Base-by-base conservation (phyloP, 371 early-diverging fungal species). In the Gilbertella persicaria region DNA sequence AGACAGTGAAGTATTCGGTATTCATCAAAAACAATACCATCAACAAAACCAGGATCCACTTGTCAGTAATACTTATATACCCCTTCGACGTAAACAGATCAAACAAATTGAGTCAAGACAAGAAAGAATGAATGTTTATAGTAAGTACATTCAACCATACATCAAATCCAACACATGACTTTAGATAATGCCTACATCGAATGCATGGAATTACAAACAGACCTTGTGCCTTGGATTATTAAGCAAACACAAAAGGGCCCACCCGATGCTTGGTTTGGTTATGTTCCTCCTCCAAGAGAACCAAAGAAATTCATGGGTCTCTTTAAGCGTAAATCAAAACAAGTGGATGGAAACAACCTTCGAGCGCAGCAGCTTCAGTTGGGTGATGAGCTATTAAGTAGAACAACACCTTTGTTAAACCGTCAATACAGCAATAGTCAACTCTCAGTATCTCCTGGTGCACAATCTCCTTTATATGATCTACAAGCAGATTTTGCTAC, bases 221-320 rank as follows among this genome's bases (percentile, higher is more conserved):
- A 45, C 8, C 14, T 64, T 9, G 35, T 58, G 5, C 53, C 50
- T 16, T 64, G 64, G 64, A 55, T 64, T 20, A 37, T 58, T 13
- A 64, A 55, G 25, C 64, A 64, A 26, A 54, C 58, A 4, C 64
- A 64, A 47, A 64, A 64, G 42, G 64, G 64, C 6, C 64, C 64
- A 6, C 64, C 64, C 10, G 64, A 64, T 54, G 59, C 50, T 29
- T 64, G 55, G 50, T 64, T 64, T 54, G 61, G 60, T 4, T 64
- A 64, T 21, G 51, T 54, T 9, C 61, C 61, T 17, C 61, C 61
- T 20, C 59, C 59, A 0, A 25, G 47, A 46, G 42, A 58, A 17
- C 59, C 59, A 12, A 64, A 58, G 26, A 64, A 64, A 14, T 42
- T 64, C 20, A n/a, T 64, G 33, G 64, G 64, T 23, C 37, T 64